Evolutionary conservation across 1,284 basidiomycete genomes (phyloP).

Genomic region (Chondrostereum purpureum): DNA sequence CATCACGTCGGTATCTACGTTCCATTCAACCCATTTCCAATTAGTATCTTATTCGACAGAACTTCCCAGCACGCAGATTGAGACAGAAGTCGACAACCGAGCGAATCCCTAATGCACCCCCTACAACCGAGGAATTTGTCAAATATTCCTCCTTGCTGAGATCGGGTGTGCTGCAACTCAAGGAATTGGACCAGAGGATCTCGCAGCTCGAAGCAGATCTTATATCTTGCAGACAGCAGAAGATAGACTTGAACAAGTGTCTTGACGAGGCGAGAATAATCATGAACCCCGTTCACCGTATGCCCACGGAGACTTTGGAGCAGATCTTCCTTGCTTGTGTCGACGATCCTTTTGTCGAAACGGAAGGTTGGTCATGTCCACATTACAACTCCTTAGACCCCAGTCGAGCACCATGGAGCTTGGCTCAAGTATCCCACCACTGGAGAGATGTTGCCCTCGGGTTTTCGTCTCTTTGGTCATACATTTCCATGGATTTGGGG

Average conservation of each 20-base stretch:
- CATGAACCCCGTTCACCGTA: not conserved
- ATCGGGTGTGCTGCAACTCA: too few relatives aligned
- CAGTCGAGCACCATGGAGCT: not conserved
- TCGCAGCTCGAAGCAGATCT: not conserved
- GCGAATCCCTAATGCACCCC: not conserved
- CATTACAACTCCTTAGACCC: not conserved
- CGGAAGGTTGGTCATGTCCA: not conserved
- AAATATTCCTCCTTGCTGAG: not conserved
- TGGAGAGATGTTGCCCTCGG: not conserved
- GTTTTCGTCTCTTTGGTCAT: not conserved
- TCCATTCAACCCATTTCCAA: too few relatives aligned
- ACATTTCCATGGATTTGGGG: not conserved
- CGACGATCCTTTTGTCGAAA: not conserved
- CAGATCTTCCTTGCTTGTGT: not conserved
- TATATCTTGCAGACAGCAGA: not conserved
- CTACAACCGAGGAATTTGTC: not conserved
- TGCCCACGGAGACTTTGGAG: not conserved
- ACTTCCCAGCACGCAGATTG: too few relatives aligned
- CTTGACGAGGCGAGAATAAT: not conserved
- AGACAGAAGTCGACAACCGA: too few relatives aligned
- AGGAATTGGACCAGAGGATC: not conserved
- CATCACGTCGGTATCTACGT: too few relatives aligned
- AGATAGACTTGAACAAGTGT: not conserved
- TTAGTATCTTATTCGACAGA: too few relatives aligned
- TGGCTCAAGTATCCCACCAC: not conserved